These are phyloP conservation scores for Neckera pumila DNA, from an alignment of 225 moss, liverwort and hornwort species.

Conservation along the genomic window DNA sequence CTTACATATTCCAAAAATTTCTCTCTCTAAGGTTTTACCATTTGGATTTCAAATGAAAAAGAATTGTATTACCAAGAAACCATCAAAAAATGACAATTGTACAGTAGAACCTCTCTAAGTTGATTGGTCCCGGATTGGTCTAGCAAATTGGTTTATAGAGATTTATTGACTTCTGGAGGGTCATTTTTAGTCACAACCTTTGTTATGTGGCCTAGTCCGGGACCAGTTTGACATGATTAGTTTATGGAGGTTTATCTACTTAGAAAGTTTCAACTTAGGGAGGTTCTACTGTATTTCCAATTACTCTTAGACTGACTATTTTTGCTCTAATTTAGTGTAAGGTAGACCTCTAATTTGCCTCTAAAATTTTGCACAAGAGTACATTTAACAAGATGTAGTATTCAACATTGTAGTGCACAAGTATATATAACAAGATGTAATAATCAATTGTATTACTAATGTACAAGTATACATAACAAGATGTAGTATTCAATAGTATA, in stretches of 20 bases:
- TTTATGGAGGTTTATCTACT: too few species aligned
- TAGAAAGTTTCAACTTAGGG: too few species aligned
- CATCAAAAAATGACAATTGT: background rate
- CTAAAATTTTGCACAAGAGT: background rate
- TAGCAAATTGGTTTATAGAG: too few species aligned
- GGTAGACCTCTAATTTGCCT: background rate
- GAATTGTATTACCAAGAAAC: background rate
- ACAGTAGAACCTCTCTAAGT: background rate
- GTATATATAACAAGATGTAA: background rate
- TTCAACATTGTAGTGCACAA: rapidly evolving
- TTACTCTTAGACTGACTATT: too few species aligned
- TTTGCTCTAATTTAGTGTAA: background rate
- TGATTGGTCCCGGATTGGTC: rapidly evolving
- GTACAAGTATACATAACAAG: background rate
- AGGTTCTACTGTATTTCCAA: too few species aligned
- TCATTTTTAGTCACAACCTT: too few species aligned
- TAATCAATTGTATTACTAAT: background rate
- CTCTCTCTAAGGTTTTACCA: rapidly evolving
- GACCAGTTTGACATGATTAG: too few species aligned
- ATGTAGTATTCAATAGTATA: background rate
- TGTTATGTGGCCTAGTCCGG: too few species aligned
- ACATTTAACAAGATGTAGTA: background rate
- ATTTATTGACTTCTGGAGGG: too few species aligned
- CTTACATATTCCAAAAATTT: background rate
- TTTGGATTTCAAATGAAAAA: background rate